Conservation (phyloP, 192 early-diverging fungal species). For the Backusella liffmaniae region DNA sequence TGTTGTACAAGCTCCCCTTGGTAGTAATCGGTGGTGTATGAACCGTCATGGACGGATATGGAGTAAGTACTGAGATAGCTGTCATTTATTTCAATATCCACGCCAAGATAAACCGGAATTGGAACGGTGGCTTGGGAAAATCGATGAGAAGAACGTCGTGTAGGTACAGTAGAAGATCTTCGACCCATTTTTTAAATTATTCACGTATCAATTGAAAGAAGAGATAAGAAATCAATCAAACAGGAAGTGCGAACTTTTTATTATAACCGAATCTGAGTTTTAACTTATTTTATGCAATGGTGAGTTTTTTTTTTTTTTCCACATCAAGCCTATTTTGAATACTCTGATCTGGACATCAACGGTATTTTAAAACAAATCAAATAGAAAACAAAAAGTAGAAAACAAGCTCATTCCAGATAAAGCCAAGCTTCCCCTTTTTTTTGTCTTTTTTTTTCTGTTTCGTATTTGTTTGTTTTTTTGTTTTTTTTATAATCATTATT, state of each 20-base stretch:
- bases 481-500: neutral
- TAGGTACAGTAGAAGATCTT: constrained; percentile 8
- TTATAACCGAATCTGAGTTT: neutral
- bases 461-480: neutral
- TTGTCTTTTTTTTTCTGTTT: neutral
- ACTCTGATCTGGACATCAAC: neutral
- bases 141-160: constrained; percentile 2
- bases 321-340: neutral
- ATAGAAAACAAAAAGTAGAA: neutral
- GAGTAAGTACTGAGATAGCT: constrained; percentile 47
- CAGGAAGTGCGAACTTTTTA: neutral
- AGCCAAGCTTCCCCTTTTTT: neutral
- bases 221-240: neutral
- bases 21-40: constrained; percentile 60
- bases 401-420: neutral
- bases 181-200: constrained; percentile 1
- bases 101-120: constrained; percentile 51
- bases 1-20: constrained; percentile 38
- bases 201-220: neutral
- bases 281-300: neutral
- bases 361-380: neutral
- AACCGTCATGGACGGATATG: constrained; percentile 72
- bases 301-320: neutral
- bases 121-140: constrained; percentile 35
- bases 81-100: constrained; percentile 43